Evolutionary conservation across 1,284 basidiomycete genomes (phyloP), one percentile per base, ranked within the genome.

Genomic region (Austropuccinia psidii): DNA sequence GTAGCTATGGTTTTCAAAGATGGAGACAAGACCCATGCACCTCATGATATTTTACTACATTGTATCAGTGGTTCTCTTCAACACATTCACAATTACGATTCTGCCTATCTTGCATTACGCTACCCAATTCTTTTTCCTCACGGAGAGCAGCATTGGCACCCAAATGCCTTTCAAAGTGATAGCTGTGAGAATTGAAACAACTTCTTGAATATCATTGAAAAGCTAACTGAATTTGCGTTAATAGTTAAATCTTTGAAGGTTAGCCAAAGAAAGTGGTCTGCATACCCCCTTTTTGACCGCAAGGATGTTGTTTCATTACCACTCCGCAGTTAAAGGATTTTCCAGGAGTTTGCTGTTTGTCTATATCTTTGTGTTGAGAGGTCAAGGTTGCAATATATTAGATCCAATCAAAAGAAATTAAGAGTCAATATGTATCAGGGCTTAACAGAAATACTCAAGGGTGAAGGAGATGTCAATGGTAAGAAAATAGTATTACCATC

Each of bases 291-390:
- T 9, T 67, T 54, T 39, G 65, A 68, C 2, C 8, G 52, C 5
- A 19, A 1, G 3, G 33, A 15, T 33, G 35, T 15, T 35, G 31
- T 66, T 29, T 66, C 62, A 33, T 13, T 31, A 2, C 29, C 50
- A 5, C 47, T 66, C 1, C 33, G 45, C 11, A 35, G 62, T 5
- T 29, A 52, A 33, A 31, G 79, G 0, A 78, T 85, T 0, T 82
- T 85, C 43, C 82, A 83, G 54, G 81, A 83, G 19, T 83, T 81
- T 66, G 61, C 81, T 60, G 79, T 80, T 0, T 81, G 82, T 75
- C 73, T 76, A 29, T 82, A 80, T 79, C 80, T 80, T 0, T 75
- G 73, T 5, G 58, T 77, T 17, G 81, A 82, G 47, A 78, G 80
- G 54, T 47, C 75, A 39, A 62, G 77, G 1, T 77, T 83, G 0